These are phyloP conservation scores for Apiotrichum brassicae DNA, from an alignment of 1,284 basidiomycete genomes.

Conservation along the genomic window DNA sequence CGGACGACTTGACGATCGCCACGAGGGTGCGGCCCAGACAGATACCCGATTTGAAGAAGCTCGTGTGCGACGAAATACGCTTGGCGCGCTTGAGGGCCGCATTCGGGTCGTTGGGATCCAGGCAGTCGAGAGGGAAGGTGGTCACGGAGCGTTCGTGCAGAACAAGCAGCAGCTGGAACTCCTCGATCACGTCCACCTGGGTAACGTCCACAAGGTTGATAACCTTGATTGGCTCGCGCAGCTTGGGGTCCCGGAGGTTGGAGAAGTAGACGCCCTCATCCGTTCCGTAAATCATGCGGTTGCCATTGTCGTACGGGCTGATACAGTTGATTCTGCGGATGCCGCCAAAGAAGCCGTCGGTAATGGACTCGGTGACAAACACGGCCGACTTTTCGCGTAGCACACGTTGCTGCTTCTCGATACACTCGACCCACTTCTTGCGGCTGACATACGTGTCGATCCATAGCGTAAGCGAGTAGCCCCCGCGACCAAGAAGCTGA, in stretches of 20 bases:
- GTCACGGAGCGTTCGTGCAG: constrained; percentile 94
- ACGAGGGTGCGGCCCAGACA: constrained; percentile 92
- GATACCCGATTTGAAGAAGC: constrained; percentile 94
- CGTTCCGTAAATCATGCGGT: constrained; percentile 88
- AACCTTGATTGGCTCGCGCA: constrained; percentile 81
- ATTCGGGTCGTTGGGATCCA: constrained; percentile 84
- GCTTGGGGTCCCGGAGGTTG: constrained; percentile 65
- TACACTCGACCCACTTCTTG: constrained; percentile 91
- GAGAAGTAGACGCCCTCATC: constrained; percentile 95
- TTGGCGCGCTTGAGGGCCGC: constrained; percentile 89
- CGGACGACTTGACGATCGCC: constrained; percentile 93
- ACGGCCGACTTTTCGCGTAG: constrained; percentile 78
- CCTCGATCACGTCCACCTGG: constrained; percentile 94
- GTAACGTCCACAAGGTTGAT: constrained; percentile 81
- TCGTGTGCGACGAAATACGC: constrained; percentile 90
- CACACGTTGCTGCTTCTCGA: constrained; percentile 79
- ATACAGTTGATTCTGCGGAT: constrained; percentile 85
- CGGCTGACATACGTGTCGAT: constrained; percentile 77
- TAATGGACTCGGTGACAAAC: constrained; percentile 80
- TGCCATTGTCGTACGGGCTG: constrained; percentile 83
- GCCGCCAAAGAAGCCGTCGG: constrained; percentile 80
- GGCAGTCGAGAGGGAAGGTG: constrained; percentile 88
- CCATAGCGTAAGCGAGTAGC: constrained; percentile 90
- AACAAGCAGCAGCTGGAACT: constrained; percentile 91
- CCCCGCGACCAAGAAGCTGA: constrained; percentile 85